Conservation (phyloP, 495 filamentous ascomycete species). For the Neurospora sublineolata region DNA sequence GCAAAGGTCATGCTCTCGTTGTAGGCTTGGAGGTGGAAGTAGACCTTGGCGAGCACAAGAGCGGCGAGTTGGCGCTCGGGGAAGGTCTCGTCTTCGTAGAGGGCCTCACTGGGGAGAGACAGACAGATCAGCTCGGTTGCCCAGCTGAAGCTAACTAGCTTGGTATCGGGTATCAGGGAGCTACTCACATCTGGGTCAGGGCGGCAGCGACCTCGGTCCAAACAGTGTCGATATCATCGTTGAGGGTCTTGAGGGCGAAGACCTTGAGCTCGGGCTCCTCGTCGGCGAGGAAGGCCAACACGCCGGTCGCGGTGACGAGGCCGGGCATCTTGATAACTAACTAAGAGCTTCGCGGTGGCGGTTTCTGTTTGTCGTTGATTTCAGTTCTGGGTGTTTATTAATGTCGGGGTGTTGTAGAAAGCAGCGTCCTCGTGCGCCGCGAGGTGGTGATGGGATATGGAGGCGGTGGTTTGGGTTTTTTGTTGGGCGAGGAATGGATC, state of each 20-base stretch:
- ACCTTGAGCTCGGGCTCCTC: slow-evolving; percentile 84
- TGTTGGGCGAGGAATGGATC: neutral
- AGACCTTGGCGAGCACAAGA: slow-evolving; percentile 91
- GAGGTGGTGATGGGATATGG: neutral
- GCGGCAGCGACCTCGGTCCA: slow-evolving; percentile 94
- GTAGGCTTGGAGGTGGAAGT: slow-evolving; percentile 97
- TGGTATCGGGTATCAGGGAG: neutral
- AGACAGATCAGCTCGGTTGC: slow-evolving; percentile 1
- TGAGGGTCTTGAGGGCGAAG: slow-evolving; percentile 86
- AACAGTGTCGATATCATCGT: slow-evolving; percentile 87
- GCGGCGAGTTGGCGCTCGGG: slow-evolving; percentile 90
- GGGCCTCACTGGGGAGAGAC: slow-evolving; percentile 61
- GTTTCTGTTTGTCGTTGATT: neutral
- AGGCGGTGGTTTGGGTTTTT: neutral
- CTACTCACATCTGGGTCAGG: slow-evolving; percentile 80
- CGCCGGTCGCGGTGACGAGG: slow-evolving; percentile 83
- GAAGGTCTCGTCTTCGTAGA: slow-evolving; percentile 94
- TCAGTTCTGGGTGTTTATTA: neutral
- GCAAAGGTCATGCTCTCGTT: slow-evolving; percentile 99
- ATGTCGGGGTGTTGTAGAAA: neutral
- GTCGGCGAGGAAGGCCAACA: slow-evolving; percentile 91
- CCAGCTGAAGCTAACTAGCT: slow-evolving; percentile 7
- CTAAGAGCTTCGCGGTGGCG: neutral
- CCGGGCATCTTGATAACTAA: slow-evolving; percentile 60
- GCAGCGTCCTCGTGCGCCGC: neutral